Conservation (phyloP, 768 basidiomycete species). For the Lepiota venenata region DNA sequence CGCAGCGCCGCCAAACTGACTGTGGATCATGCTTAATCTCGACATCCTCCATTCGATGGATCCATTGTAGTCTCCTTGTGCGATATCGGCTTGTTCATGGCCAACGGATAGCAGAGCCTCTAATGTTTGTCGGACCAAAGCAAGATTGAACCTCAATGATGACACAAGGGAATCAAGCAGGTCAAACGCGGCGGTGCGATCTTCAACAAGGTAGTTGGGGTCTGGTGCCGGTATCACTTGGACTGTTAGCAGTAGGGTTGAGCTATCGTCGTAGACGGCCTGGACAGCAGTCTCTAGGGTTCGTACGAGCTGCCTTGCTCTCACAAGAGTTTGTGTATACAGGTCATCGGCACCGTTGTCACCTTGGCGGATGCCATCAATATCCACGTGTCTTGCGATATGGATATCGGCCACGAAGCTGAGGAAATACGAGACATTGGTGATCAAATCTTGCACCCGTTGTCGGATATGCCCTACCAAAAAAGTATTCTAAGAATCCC, state of each 20-base stretch:
- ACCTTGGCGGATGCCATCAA: conserved; percentile 66
- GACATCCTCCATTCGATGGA: conserved; percentile 80
- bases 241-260: conserved; percentile 53
- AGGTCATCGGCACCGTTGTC: conserved; percentile 41
- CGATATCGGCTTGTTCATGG: conserved; percentile 67
- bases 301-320: conserved; percentile 64
- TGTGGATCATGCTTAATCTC: conserved; percentile 58
- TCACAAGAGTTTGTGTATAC: conserved; percentile 65
- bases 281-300: conserved; percentile 70
- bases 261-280: conserved; percentile 69
- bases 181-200: conserved; percentile 35
- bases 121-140: conserved; percentile 52
- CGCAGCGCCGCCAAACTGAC: conserved; percentile 38
- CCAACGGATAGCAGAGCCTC: conserved; percentile 62
- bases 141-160: conserved; percentile 55
- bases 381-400: conserved; percentile 77
- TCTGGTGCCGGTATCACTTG: conserved; percentile 49
- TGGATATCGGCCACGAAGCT: conserved; percentile 65
- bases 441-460: conserved; percentile 47
- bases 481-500: conserved; percentile 6
- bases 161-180: conserved; percentile 46
- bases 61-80: conserved; percentile 66
- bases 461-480: conserved; percentile 39
- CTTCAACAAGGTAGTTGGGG: conserved; percentile 24
- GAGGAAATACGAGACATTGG: conserved; percentile 57